Evolutionary conservation across 805 yeast genomes (phyloP), one percentile per base, ranked within the genome.

Genomic region (Yamadazyma paraphyllophila): DNA sequence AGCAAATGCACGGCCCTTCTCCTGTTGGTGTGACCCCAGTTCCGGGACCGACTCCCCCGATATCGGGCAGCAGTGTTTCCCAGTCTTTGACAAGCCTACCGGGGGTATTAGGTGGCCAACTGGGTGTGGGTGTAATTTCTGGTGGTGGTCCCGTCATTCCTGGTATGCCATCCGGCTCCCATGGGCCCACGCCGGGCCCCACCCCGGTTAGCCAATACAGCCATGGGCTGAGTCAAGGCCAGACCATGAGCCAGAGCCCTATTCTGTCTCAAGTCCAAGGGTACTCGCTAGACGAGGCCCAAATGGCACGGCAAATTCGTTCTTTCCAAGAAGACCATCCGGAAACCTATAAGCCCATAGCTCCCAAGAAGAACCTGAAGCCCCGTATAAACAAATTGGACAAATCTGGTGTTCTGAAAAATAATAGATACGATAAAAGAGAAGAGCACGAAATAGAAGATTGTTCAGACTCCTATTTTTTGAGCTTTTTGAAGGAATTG

Each of bases 321-420:
- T 8, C 25, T 7, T 38, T 14, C 13, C 46, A 27, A 34, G 29
- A 10, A 15, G 43, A 36, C 9, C 25, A 25, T 11, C 24, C 40
- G 5, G 51, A 47, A 16, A 48, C 41, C 3, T 69, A 60, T 59
- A 65, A 64, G 45, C 74, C 74, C 10, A 61, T 56, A 9, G 63
- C 61, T 33, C 67, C 74, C 12, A 69, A 69, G 48, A 57, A 57
- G 44, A 69, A 69, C 50, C 52, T 62, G 15, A 57, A 61, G 35
- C 75, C 75, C 2, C 54, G 72, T 29, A 69, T 69, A 50, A 62
- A 68, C 50, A 66, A 64, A 44, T 55, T 69, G 26, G 54, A 53
- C 29, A 54, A 55, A 39, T 48, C 36, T 1, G 41, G 47, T 9
- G 17, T 30, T n/a, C 4, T 27, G 20, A 36, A 9, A 9, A 12